Conservation (phyloP, 1,139 yeast species). For the Spathaspora sp. region DNA sequence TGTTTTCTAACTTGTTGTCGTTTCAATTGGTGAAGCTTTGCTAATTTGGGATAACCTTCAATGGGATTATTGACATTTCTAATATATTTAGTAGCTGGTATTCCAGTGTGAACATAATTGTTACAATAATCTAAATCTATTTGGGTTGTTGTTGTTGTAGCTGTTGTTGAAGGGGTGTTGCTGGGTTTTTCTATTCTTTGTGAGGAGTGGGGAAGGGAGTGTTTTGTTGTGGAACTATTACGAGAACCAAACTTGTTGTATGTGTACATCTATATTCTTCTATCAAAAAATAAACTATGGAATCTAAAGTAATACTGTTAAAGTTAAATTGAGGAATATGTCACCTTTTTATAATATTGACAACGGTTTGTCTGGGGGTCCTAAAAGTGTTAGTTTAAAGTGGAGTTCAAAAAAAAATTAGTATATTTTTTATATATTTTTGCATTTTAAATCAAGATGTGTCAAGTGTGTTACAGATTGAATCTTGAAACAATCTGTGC, state of each 20-base stretch:
- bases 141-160: slow-evolving; percentile 1
- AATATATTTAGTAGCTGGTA: slow-evolving; percentile 59
- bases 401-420: neutral
- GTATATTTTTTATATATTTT: neutral
- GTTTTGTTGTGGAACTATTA: slow-evolving; percentile 5
- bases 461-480: slow-evolving; percentile 1
- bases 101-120: slow-evolving; percentile 61
- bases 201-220: neutral
- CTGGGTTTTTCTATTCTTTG: neutral
- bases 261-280: slow-evolving; percentile 12
- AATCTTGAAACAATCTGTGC: neutral
- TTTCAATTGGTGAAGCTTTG: slow-evolving; percentile 64
- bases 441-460: neutral
- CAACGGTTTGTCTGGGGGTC: neutral
- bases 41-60: slow-evolving; percentile 84
- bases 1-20: slow-evolving; percentile 45
- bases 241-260: slow-evolving; percentile 18
- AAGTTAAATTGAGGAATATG: neutral
- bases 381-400: neutral
- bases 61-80: slow-evolving; percentile 65
- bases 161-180: neutral
- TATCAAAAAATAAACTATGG: neutral
- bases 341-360: neutral
- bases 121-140: slow-evolving; percentile 68
- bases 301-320: too few species aligned